Evolutionary conservation across 2,329 filamentous ascomycete species (phyloP).

Genomic region (Penicillium griseofulvum): DNA sequence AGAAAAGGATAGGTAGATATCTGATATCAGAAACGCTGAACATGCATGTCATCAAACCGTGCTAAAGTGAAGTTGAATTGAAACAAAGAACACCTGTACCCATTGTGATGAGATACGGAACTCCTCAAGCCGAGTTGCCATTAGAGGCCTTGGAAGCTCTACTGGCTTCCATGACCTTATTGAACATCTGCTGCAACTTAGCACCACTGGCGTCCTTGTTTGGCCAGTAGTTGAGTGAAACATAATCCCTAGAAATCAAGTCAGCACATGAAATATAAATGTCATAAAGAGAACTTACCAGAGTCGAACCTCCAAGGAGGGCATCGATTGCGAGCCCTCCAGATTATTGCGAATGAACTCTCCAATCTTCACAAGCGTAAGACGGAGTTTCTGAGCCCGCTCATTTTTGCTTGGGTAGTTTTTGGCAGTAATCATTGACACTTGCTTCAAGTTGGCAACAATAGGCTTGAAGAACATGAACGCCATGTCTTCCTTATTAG

Average conservation of each 20-base stretch:
- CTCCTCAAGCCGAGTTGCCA: conserved; percentile 21
- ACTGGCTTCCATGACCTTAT: conserved; percentile 35
- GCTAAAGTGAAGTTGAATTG: conserved; percentile 8
- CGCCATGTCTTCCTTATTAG: conserved; percentile 40
- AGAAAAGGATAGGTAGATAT: conserved; percentile 1
- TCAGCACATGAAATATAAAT: conserved; percentile 23
- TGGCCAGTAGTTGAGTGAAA: conserved; percentile 46
- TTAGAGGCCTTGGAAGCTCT: conserved; percentile 29
- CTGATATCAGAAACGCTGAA: conserved; percentile 12
- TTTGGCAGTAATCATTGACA: conserved; percentile 47
- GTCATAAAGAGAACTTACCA: conserved; percentile 38
- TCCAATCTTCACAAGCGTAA: conserved; percentile 46
- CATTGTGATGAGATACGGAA: neutral
- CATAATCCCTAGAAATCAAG: conserved; percentile 41
- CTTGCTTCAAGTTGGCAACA: conserved; percentile 41
- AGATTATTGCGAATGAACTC: conserved; percentile 46
- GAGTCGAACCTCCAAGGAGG: conserved; percentile 44
- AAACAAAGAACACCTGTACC: conserved; percentile 4
- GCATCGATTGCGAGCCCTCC: conserved; percentile 37
- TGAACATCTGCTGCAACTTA: conserved; percentile 40
- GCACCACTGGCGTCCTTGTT: conserved; percentile 43
- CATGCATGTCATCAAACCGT: conserved; percentile 17
- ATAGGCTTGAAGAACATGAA: conserved; percentile 49
- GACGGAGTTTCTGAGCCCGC: conserved; percentile 45
- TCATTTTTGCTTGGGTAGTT: conserved; percentile 45